Base-by-base conservation (phyloP, 1,139 yeast species). In the Arxiozyma slooffiae region DNA sequence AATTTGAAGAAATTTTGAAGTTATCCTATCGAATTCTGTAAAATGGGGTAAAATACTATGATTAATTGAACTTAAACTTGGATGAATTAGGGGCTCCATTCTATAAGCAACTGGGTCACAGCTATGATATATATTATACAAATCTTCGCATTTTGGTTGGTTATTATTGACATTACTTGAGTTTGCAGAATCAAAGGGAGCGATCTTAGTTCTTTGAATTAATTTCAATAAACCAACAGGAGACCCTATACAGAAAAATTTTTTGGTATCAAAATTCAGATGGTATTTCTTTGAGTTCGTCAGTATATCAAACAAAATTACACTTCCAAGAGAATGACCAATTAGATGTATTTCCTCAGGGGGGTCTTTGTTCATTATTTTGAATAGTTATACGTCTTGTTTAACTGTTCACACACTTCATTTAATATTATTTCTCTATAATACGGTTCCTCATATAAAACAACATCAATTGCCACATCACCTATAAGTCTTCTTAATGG, bases 271-370 rank as follows among this genome's bases (percentile, higher is more conserved):
- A 63, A 92, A 92, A 39, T 77, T 73, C 38, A 90, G 71, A 39
- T 74, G 63, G n/a, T 53, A 58, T 14, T 50, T 66, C 1, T 81
- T 79, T 62, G 85, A 94, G 34, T 72, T 64, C 1, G 85, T 73
- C 40, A 89, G 67, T 39, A 92, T 73, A 65, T 92, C 98, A 58
- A 87, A 80, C 1, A 85, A 77, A 50, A 92, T 87, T 0, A 92
- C 83, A 18, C 95, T 84, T 0, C 98, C 98, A 26, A 92, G 69
- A 0, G 97, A 89, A 66, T 92, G 98, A 1, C 97, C 97, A 60
- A 92, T 72, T 2, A 92, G 66, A 60, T 90, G 89, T 0, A 89
- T 82, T 53, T 81, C 78, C 0, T 97, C 97, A 22, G 79, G 73
- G 67, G 88, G 89, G 18, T 76, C 70, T 0, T 96, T 96, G 60